Evolutionary conservation across 1,139 yeast genomes (phyloP).

Genomic region (Yamadazyma pseudoaaseri): DNA sequence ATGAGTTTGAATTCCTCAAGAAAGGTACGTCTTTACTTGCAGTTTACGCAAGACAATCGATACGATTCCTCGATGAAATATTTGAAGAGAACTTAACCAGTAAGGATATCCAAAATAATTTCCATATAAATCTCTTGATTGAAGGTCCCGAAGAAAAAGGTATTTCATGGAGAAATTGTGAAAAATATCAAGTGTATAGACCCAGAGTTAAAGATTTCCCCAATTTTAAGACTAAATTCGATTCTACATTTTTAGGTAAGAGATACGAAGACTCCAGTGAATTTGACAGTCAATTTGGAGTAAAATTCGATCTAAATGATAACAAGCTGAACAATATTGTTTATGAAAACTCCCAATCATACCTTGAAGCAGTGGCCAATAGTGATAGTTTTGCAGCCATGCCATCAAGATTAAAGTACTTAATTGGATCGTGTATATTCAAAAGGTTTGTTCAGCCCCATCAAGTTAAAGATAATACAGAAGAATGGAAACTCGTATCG

Average conservation of each 20-base stretch:
- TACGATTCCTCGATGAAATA: slow-evolving; percentile 49
- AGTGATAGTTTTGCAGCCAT: slow-evolving; percentile 41
- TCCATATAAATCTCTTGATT: slow-evolving; percentile 21
- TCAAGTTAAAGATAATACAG: slow-evolving; percentile 12
- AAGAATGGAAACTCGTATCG: slow-evolving; percentile 52
- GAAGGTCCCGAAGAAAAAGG: slow-evolving; percentile 42
- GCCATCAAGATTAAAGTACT: slow-evolving; percentile 47
- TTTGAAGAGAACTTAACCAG: slow-evolving; percentile 19
- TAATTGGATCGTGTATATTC: slow-evolving; percentile 51
- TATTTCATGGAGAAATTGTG: slow-evolving; percentile 51
- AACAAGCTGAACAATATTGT: slow-evolving; percentile 29
- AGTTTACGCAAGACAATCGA: slow-evolving; percentile 56
- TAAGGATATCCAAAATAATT: slow-evolving; percentile 7
- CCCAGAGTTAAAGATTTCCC: slow-evolving; percentile 52
- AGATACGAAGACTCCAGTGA: slow-evolving; percentile 9
- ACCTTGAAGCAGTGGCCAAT: slow-evolving; percentile 26
- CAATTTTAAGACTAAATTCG: slow-evolving; percentile 36
- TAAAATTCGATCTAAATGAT: slow-evolving; percentile 3
- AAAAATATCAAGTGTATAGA: slow-evolving; percentile 39
- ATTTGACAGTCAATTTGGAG: slow-evolving; percentile 4
- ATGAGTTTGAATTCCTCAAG: slow-evolving; percentile 54
- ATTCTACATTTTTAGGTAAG: slow-evolving; percentile 25
- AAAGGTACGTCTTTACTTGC: slow-evolving; percentile 56
- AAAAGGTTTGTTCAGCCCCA: slow-evolving; percentile 39
- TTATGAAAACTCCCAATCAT: slow-evolving; percentile 32